Evolutionary conservation across 257 asterid species (phyloP).

Genomic region (Solanum neorickii): DNA sequence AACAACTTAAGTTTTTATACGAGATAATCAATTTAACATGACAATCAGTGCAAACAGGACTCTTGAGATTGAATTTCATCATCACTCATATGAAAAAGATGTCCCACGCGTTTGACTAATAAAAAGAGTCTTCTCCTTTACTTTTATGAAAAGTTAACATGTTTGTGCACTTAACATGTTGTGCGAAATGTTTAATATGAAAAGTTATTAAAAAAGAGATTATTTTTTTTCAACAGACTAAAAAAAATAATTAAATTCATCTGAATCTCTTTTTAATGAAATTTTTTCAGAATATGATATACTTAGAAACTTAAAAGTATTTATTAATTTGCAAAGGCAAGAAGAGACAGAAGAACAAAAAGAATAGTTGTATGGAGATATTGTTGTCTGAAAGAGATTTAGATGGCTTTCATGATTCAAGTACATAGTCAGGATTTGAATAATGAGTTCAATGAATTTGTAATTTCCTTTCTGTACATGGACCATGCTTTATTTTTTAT

Average conservation of each 20-base stretch:
- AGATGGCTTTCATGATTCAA: neutral
- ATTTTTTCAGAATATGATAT: neutral
- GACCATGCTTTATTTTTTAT: neutral
- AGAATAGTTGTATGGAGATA: neutral
- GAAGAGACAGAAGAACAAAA: neutral
- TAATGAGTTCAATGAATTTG: neutral
- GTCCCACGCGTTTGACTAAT: neutral
- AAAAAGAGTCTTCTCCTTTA: neutral
- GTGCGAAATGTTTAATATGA: neutral
- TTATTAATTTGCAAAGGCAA: neutral
- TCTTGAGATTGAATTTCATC: neutral
- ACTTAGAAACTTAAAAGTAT: neutral
- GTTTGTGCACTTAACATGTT: neutral
- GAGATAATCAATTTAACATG: too few species aligned
- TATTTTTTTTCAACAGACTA: too few species aligned
- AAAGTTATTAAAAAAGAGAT: neutral
- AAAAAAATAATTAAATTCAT: neutral
- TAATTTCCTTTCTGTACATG: neutral
- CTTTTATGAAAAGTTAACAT: neutral
- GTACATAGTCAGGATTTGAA: neutral
- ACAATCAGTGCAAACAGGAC: neutral
- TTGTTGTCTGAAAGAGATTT: neutral
- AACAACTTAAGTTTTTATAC: neutral
- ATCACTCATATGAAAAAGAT: neutral
- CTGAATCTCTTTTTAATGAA: neutral